These are phyloP conservation scores for Exophiala xenobiotica DNA, from an alignment of 2,329 filamentous ascomycete species.

Conservation along the genomic window DNA sequence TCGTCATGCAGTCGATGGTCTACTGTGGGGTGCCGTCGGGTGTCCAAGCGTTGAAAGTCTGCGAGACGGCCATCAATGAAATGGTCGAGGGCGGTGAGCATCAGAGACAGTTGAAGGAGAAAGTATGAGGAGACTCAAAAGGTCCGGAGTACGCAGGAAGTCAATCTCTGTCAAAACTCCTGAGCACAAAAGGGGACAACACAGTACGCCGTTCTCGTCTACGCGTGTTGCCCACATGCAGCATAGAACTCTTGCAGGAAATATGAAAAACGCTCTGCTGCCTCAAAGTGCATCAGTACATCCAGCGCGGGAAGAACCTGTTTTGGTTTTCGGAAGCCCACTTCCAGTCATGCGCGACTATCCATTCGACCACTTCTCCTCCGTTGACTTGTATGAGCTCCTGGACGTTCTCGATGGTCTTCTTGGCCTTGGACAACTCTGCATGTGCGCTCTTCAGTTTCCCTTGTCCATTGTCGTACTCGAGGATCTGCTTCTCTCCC, in stretches of 20 bases:
- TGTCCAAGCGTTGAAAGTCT: constrained; percentile 38
- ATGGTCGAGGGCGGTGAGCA: constrained; percentile 4
- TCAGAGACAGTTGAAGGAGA: constrained; percentile 2
- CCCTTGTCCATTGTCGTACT: constrained; percentile 27
- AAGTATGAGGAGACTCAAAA: constrained; percentile 13
- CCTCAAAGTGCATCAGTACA: too few species aligned
- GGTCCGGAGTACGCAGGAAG: background rate
- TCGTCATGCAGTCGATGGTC: constrained; percentile 27
- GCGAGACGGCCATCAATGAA: constrained; percentile 14
- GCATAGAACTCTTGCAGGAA: too few species aligned
- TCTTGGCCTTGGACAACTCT: constrained; percentile 24
- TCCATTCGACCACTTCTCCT: background rate
- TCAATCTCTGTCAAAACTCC: too few species aligned
- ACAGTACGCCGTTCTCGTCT: background rate
- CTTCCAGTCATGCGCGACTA: background rate
- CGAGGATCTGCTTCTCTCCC: constrained; percentile 30
- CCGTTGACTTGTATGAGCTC: background rate
- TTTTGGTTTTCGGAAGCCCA: background rate
- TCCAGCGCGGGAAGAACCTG: background rate
- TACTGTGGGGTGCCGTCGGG: constrained; percentile 47
- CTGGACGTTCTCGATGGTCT: constrained; percentile 21
- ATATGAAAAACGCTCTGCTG: too few species aligned
- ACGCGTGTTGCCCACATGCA: too few species aligned
- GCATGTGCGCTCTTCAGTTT: constrained; percentile 32
- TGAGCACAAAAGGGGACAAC: background rate